Evolutionary conservation across 2,329 filamentous ascomycete species (phyloP), one percentile per base, ranked within the genome.

Genomic region (Colletotrichum zoysiae): DNA sequence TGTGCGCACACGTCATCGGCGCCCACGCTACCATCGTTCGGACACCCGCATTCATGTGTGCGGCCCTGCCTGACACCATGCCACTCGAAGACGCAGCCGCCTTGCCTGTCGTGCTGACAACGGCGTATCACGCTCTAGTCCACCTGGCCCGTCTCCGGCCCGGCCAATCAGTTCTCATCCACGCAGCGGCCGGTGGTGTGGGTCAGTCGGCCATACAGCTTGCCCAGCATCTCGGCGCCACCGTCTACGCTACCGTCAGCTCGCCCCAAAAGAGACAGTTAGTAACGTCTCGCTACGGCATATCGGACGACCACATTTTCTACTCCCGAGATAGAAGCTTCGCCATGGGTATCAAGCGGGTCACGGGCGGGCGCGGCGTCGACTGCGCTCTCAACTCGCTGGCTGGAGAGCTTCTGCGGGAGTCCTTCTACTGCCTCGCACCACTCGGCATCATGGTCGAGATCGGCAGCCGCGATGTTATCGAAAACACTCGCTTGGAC

Each of bases 401-500:
- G 2, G 76, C 80, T 0, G 81, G 81, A 1, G 81, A 83, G 46
- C 72, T 79, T 0, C 72, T 85, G 0, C 79, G 79, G 20, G 77
- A 79, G 5, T 79, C 82, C 0, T 85, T 81, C 81, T 67, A 78
- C 5, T 84, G 82, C 64, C 73, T 86, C 5, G 82, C 84, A 0
- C 74, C 77, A 3, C 82, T 81, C 51, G 84, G 82, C 0, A 77
- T 74, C 0, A 80, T 86, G 70, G 67, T 85, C 0, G 84, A 86
- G 65, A 80, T 85, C n/a, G 82, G 82, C 4, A 80, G 81, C 60
- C 76, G 79, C 2, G 83, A 86, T 38, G 75, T 83, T 6, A 74
- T 78, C 6, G 78, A 78, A 11, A 76, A 78, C 4, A 77, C 86
- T 0, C 80, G 81, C 1, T 86, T 87, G 81, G 70, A 73, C 11